A percentile compares a stretch with the other conserved stretches of the same genome.
phyloP scores from a whole-genome alignment of 805 yeast species.

The Kodamaea leandrae region DNA sequence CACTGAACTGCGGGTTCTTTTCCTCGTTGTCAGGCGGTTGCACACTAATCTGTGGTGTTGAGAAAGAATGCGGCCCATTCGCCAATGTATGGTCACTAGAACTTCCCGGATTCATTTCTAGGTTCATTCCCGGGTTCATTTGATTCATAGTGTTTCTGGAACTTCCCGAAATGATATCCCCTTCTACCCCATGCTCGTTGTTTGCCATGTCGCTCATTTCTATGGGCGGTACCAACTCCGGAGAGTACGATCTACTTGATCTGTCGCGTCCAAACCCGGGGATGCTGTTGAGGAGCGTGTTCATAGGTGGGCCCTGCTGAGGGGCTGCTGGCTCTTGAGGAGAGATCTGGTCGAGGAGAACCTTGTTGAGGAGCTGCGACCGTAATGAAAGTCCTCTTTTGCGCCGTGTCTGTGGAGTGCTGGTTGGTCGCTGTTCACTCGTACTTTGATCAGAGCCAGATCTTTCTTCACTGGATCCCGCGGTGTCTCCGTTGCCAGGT shows the following conservation, averaged over 20 bases:
- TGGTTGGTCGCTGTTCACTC: background rate
- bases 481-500: too few species aligned
- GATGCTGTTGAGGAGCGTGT: background rate
- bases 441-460: background rate
- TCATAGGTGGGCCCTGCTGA: background rate
- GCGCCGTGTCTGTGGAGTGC: constrained; percentile 32
- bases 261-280: constrained; percentile 6
- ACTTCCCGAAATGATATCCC: too few species aligned
- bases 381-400: constrained; percentile 66
- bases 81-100: too few species aligned
- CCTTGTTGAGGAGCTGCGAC: constrained; percentile 59
- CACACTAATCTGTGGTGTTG: constrained; percentile 23
- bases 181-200: background rate
- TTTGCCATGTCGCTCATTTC: constrained; percentile 9
- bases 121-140: too few species aligned
- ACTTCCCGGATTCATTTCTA: too few species aligned
- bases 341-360: constrained; percentile 6
- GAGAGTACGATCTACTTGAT: constrained; percentile 7
- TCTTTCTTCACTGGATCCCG: too few species aligned
- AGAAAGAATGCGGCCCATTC: too few species aligned
- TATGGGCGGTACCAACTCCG: constrained; percentile 11
- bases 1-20: constrained; percentile 12
- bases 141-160: too few species aligned
- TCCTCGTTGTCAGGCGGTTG: constrained; percentile 12
- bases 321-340: background rate